Evolutionary conservation across 2,329 filamentous ascomycete species (phyloP), one percentile per base, ranked within the genome.

Genomic region (Pseudogymnoascus sp.): DNA sequence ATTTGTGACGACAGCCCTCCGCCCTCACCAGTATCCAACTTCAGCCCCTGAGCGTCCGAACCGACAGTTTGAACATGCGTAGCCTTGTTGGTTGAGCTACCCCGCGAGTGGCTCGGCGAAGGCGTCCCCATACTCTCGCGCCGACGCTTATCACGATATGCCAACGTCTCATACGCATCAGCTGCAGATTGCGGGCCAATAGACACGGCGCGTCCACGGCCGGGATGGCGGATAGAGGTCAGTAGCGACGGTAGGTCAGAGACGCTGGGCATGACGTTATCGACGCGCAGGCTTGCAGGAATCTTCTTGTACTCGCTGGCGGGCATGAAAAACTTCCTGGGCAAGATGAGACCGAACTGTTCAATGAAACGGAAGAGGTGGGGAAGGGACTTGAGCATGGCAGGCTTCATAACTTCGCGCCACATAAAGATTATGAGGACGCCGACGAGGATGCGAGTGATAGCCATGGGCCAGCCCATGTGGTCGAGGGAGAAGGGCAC

Each of bases 171-270:
- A 75, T 97, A 96, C 22, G 91, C 94, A 75, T 99, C 94, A 1
- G 94, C 94, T 63, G 92, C 92, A 50, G 92, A 97, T 75, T 97
- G 94, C 1, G 94, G 94, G 0, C 94, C 94, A 60, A 97, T 83
- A 5, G 91, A 96, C 34, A 97, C 85, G 32, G 91, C 88, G 59
- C 94, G 84, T 64, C 87, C 87, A 62, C 91, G 81, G 12, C 81
- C 82, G 0, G 91, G 89, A 67, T 93, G 86, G 22, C 91, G 85
- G 50, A 97, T 89, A 41, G 86, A 91, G 63, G 86, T 88, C 22
- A 97, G 80, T 70, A 97, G 85, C 32, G 84, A 82, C 2, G 93
- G 90, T 20, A 97, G 83, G 64, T 97, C 91, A 22, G 88, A 90
- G n/a, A 95, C 88, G 9, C 86, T 86, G 11, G 94, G 94, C 67